phyloP scores from a whole-genome alignment of 805 yeast genomes.

The Hanseniaspora taiwanica region DNA sequence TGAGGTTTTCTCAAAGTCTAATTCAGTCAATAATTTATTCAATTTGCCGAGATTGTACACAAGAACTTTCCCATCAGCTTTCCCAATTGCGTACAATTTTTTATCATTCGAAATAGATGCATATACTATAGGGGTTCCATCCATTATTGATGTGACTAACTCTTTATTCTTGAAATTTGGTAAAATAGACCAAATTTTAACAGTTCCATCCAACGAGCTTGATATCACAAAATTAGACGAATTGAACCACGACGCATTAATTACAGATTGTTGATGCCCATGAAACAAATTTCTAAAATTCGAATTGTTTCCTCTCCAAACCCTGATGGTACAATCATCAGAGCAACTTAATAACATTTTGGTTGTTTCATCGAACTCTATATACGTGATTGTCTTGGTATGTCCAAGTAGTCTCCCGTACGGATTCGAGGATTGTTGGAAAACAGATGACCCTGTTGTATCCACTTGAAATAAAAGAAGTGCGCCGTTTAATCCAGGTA shows the following conservation, averaged over 20 bases:
- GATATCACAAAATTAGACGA: slow-evolving; percentile 30
- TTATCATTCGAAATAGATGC: slow-evolving; percentile 40
- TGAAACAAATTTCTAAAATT: slow-evolving; percentile 34
- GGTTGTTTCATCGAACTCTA: slow-evolving; percentile 38
- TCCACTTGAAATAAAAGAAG: slow-evolving; percentile 40
- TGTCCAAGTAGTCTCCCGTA: slow-evolving; percentile 53
- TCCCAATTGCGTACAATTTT: slow-evolving; percentile 46
- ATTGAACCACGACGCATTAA: slow-evolving; percentile 42
- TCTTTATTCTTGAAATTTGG: slow-evolving; percentile 7
- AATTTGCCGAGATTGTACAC: slow-evolving; percentile 33
- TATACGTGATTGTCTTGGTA: slow-evolving; percentile 38
- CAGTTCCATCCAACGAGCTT: slow-evolving; percentile 58
- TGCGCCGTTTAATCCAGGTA: slow-evolving; percentile 46
- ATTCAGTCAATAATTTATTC: slow-evolving; percentile 2
- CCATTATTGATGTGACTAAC: slow-evolving; percentile 23
- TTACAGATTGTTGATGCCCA: slow-evolving; percentile 48
- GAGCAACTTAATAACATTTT: slow-evolving; percentile 60
- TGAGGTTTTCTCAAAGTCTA: slow-evolving; percentile 10
- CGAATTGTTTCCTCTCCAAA: slow-evolving; percentile 50
- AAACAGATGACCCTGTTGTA: not conserved
- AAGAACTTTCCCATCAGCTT: slow-evolving; percentile 44
- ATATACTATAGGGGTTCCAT: slow-evolving; percentile 42
- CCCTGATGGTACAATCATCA: slow-evolving; percentile 57
- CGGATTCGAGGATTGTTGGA: slow-evolving; percentile 30
- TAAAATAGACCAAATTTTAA: slow-evolving; percentile 51